Evolutionary conservation across 2,329 filamentous ascomycete species (phyloP), one percentile per base, ranked within the genome.

Genomic region (Penicillium decumbens): DNA sequence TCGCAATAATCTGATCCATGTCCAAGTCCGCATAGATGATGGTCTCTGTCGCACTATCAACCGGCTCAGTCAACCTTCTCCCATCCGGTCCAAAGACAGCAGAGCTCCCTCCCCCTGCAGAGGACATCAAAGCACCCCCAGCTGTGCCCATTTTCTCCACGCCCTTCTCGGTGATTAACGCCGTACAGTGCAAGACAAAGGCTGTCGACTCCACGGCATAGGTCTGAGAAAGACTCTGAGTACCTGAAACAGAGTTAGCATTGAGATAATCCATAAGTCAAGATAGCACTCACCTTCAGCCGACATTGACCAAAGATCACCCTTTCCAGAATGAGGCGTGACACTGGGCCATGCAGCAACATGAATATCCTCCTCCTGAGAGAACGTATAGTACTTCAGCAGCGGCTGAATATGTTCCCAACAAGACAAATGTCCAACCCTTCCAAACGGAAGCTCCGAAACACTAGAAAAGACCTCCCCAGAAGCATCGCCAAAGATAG

Each of bases 121-220:
- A 55, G 5, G 61, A 58, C 62, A 78, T 75, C 0, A 77, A 50
- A 0, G 72, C 55, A 0, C 73, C 72, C 0, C 67, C 68, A 7
- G 67, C 57, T 0, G 75, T 78, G 6, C 65, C 62, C 62, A 80
- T 72, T 1, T 50, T 45, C 3, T 75, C 58, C 10, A 79, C 70
- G 0, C 74, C 79, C 12, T 68, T 60, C 6, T 75, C 56, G 0
- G 68, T 72, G 43, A 80, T 68, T 2, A 82, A 70, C 0, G 73
- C 63, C 0, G 78, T 80, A 41, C 67, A 67, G 54, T 80, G 78
- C 3, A 83, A 71, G 1, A 84, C 80, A 51, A 77, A 84, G 0
- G 76, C 64, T 7, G 71, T 69, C 1, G 77, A 74, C 59, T 84
- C 81, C 7, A 83, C 75, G 1, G 81, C 80, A 55, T 82, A 82